These are phyloP conservation scores for Dryas drummondii DNA, from an alignment of 306 rosid species.

Conservation along the genomic window DNA sequence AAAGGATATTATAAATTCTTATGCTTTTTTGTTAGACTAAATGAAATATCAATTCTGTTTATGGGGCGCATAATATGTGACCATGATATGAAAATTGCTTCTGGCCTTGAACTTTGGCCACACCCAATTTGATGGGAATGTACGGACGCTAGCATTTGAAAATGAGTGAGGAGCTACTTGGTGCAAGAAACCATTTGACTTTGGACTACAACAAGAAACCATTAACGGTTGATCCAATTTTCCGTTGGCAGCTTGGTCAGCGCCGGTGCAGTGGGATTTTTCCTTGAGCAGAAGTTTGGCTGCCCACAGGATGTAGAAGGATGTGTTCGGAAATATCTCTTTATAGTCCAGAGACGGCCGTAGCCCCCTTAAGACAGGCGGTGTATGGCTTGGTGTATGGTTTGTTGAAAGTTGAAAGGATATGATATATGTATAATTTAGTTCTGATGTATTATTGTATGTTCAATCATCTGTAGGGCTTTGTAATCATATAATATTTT, in stretches of 20 bases:
- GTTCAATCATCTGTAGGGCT: background rate
- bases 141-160: slow-evolving; percentile 75
- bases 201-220: slow-evolving; percentile 93
- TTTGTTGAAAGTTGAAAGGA: background rate
- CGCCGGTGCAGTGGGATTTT: slow-evolving; percentile 85
- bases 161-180: slow-evolving; percentile 82
- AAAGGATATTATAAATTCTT: too few relatives aligned
- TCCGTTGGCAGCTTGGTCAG: slow-evolving; percentile 77
- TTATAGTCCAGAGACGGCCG: slow-evolving; percentile 85
- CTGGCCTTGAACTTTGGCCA: slow-evolving; percentile 72
- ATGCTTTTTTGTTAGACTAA: too few relatives aligned
- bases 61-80: too few relatives aligned
- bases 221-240: slow-evolving; percentile 63
- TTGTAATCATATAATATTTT: background rate
- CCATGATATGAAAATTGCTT: slow-evolving; percentile 34
- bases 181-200: slow-evolving; percentile 66
- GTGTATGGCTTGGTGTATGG: too few relatives aligned
- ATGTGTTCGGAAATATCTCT: slow-evolving; percentile 81
- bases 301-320: slow-evolving; percentile 91
- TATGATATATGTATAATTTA: background rate
- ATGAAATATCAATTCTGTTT: too few relatives aligned
- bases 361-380: slow-evolving; percentile 41
- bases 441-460: background rate
- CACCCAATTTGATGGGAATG: slow-evolving; percentile 82
- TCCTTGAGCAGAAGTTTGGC: slow-evolving; percentile 84